Evolutionary conservation across 176 grass and related monocot genomes (phyloP).

Genomic region (Aegilops umbellulata): DNA sequence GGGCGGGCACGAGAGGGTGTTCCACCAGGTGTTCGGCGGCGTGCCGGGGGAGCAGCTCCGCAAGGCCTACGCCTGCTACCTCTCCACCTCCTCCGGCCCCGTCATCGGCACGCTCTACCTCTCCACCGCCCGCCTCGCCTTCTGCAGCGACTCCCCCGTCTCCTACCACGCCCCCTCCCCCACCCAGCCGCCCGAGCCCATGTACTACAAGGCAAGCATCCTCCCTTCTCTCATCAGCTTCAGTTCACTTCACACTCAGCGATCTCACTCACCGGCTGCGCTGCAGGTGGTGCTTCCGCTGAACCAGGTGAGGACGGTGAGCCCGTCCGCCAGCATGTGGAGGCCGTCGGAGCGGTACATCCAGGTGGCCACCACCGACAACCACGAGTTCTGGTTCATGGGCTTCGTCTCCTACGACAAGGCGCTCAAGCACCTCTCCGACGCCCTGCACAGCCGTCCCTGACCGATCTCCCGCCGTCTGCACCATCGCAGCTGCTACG

Average conservation of each 20-base stretch:
- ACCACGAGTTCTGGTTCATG: conserved; percentile 94
- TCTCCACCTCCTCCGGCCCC: conserved; percentile 80
- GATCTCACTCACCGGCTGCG: neutral
- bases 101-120: conserved; percentile 86
- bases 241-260: neutral
- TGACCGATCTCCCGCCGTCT: conserved; percentile 5
- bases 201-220: conserved; percentile 65
- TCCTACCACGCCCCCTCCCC: conserved; percentile 34
- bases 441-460: conserved; percentile 36
- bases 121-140: conserved; percentile 75
- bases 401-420: conserved; percentile 90
- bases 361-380: conserved; percentile 56
- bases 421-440: conserved; percentile 62
- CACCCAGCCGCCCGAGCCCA: conserved; percentile 36
- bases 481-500: neutral
- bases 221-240: neutral
- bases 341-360: conserved; percentile 74
- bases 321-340: conserved; percentile 53
- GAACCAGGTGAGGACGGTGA: conserved; percentile 48
- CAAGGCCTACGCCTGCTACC: conserved; percentile 92
- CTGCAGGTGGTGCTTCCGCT: conserved; percentile 66
- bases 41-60: conserved; percentile 66
- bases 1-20: conserved; percentile 77
- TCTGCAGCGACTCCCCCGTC: conserved; percentile 81
- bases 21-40: conserved; percentile 72